Conservation (phyloP, 2,329 filamentous ascomycete species). For the Aureobasidium musti region DNA sequence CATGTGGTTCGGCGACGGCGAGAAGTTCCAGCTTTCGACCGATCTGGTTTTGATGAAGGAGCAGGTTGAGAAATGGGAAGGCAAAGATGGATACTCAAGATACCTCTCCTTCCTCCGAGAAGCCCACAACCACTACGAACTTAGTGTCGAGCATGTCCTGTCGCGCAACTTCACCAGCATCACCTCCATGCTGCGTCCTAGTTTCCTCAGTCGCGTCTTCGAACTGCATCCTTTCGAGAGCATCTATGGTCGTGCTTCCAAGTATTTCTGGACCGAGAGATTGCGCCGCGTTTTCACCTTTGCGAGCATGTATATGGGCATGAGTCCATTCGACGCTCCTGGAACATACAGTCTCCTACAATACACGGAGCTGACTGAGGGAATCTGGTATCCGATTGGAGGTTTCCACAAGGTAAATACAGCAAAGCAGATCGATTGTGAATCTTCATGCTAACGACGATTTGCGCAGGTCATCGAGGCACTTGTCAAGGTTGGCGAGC, state of each 20-base stretch:
- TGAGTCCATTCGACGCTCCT: slow-evolving; percentile 74
- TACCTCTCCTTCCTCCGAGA: slow-evolving; percentile 68
- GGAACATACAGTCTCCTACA: slow-evolving; percentile 73
- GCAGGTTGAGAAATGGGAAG: slow-evolving; percentile 72
- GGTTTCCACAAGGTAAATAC: slow-evolving; percentile 64
- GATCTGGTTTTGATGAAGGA: slow-evolving; percentile 70
- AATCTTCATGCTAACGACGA: neutral
- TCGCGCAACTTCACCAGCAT: slow-evolving; percentile 66
- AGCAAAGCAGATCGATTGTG: neutral
- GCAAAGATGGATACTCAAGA: slow-evolving; percentile 68
- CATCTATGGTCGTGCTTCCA: slow-evolving; percentile 65
- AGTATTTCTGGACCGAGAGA: slow-evolving; percentile 70
- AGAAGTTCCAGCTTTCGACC: slow-evolving; percentile 64
- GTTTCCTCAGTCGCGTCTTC: slow-evolving; percentile 61
- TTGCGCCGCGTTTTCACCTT: slow-evolving; percentile 73
- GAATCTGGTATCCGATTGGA: slow-evolving; percentile 73
- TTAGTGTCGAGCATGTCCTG: slow-evolving; percentile 66
- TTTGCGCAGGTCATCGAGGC: slow-evolving; percentile 55
- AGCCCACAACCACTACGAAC: slow-evolving; percentile 69
- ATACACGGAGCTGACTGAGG: slow-evolving; percentile 74
- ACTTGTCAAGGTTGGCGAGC: slow-evolving; percentile 63
- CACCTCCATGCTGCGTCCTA: slow-evolving; percentile 58
- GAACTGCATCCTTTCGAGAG: slow-evolving; percentile 69
- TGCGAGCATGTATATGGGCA: slow-evolving; percentile 81
- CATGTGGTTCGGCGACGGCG: slow-evolving; percentile 70